Conservation (phyloP, 2,329 filamentous ascomycete species). For the Trichophaea hybrida region DNA sequence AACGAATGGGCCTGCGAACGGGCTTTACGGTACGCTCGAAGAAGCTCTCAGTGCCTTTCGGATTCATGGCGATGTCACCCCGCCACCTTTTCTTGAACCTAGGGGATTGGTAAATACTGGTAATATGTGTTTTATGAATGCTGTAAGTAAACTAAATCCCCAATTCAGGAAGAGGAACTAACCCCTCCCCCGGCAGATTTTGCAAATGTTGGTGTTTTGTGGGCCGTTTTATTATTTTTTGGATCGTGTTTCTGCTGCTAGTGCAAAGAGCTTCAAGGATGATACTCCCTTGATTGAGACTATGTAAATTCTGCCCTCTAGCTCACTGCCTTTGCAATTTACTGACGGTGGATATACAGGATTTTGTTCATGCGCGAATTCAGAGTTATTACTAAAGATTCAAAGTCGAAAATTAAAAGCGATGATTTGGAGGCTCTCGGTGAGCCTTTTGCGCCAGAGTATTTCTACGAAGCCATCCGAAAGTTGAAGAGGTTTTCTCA, state of each 20-base stretch:
- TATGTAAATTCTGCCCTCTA: conserved; percentile 48
- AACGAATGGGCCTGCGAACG: conserved; percentile 32
- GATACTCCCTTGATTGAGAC: conserved; percentile 87
- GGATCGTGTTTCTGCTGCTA: conserved; percentile 69
- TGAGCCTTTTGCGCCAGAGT: conserved; percentile 81
- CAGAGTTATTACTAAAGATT: conserved; percentile 47
- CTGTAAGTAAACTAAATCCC: conserved; percentile 45
- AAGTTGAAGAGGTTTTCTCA: conserved; percentile 74
- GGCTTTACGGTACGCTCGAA: conserved; percentile 49
- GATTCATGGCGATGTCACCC: conserved; percentile 45
- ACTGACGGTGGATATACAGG: conserved; percentile 36
- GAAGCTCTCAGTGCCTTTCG: conserved; percentile 64
- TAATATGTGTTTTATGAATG: conserved; percentile 99
- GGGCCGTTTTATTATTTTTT: conserved; percentile 89
- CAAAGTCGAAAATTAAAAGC: conserved; percentile 66
- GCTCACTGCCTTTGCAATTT: not conserved
- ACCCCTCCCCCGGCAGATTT: conserved; percentile 43
- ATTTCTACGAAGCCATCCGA: conserved; percentile 86
- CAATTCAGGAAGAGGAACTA: not conserved
- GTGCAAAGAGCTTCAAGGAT: conserved; percentile 83
- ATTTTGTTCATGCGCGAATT: conserved; percentile 95
- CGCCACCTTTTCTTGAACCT: conserved; percentile 74
- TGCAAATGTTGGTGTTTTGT: conserved; percentile 91
- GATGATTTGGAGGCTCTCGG: conserved; percentile 82
- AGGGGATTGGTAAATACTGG: conserved; percentile 90